phyloP scores from a whole-genome alignment of 768 basidiomycete species.

The Termitomyces sp. region DNA sequence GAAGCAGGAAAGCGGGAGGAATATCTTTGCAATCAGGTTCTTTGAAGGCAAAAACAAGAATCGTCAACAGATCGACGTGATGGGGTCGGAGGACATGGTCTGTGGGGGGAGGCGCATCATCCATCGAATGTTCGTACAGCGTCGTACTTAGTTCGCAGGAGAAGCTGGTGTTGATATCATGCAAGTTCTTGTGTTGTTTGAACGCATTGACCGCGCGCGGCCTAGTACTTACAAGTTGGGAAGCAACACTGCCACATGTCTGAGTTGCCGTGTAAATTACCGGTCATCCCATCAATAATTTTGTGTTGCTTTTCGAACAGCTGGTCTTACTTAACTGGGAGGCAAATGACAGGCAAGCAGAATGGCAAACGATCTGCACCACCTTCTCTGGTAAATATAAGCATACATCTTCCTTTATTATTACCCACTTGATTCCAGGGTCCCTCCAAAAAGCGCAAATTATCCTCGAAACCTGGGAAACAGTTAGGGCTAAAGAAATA shows the following conservation, averaged over 20 bases:
- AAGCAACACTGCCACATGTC: background rate
- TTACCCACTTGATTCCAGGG: slow-evolving; percentile 20
- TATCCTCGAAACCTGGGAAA: slow-evolving; percentile 26
- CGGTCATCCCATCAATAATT: background rate
- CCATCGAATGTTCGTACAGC: slow-evolving; percentile 24
- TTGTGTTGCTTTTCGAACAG: background rate
- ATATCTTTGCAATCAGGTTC: slow-evolving; percentile 51
- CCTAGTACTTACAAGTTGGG: background rate
- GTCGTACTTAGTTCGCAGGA: background rate
- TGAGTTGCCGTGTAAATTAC: background rate
- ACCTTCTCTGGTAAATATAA: slow-evolving; percentile 19
- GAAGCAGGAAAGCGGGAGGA: slow-evolving; percentile 54
- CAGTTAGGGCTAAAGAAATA: slow-evolving; percentile 18
- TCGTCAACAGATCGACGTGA: slow-evolving; percentile 64
- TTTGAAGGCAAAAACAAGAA: slow-evolving; percentile 61
- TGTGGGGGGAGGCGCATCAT: slow-evolving; percentile 54
- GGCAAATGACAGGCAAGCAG: slow-evolving; percentile 18
- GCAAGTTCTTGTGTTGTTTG: background rate
- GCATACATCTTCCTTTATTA: background rate
- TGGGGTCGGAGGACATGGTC: slow-evolving; percentile 73
- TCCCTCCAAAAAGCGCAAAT: slow-evolving; percentile 61
- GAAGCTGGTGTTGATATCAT: background rate
- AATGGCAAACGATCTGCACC: slow-evolving; percentile 31
- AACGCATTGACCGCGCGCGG: background rate
- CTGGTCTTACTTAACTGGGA: background rate